Evolutionary conservation across 306 rosid genomes (phyloP).

Genomic region (Aeschynomene evenia): DNA sequence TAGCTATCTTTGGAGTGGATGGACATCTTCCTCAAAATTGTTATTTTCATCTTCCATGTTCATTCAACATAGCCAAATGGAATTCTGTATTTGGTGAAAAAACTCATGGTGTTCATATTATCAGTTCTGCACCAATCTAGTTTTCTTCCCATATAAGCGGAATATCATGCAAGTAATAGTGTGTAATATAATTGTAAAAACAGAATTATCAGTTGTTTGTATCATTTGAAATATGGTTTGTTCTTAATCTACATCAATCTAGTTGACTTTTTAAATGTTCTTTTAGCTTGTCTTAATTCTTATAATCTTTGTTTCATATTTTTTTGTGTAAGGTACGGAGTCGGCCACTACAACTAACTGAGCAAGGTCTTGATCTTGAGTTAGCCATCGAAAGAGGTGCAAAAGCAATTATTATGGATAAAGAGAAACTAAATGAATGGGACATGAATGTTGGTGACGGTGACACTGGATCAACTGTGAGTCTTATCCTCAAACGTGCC

Average conservation of each 20-base stretch:
- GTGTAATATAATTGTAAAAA: neutral
- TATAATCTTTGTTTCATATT: conserved; percentile 25
- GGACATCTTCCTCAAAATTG: neutral
- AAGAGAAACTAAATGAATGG: conserved; percentile 83
- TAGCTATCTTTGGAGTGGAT: neutral
- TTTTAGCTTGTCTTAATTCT: conserved; percentile 1
- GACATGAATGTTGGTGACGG: conserved; percentile 97
- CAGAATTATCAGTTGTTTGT: neutral
- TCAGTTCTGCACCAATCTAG: neutral
- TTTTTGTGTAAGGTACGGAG: conserved; percentile 55
- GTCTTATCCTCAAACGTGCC: conserved; percentile 35
- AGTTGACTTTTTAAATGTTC: neutral
- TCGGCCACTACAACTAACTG: conserved; percentile 61
- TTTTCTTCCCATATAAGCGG: neutral
- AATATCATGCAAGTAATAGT: neutral
- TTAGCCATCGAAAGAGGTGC: conserved; percentile 84
- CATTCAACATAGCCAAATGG: neutral
- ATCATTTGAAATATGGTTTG: neutral
- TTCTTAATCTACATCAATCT: neutral
- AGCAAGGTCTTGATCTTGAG: conserved; percentile 74
- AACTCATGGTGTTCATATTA: neutral
- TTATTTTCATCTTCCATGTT: neutral
- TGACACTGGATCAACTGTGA: conserved; percentile 94
- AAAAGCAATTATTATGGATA: conserved; percentile 58
- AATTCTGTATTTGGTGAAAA: neutral